A percentile compares a stretch with the other conserved stretches of the same genome.
These are phyloP conservation scores for Cladosporium velox DNA, from an alignment of 2,329 filamentous ascomycete genomes.

Conservation along the genomic window DNA sequence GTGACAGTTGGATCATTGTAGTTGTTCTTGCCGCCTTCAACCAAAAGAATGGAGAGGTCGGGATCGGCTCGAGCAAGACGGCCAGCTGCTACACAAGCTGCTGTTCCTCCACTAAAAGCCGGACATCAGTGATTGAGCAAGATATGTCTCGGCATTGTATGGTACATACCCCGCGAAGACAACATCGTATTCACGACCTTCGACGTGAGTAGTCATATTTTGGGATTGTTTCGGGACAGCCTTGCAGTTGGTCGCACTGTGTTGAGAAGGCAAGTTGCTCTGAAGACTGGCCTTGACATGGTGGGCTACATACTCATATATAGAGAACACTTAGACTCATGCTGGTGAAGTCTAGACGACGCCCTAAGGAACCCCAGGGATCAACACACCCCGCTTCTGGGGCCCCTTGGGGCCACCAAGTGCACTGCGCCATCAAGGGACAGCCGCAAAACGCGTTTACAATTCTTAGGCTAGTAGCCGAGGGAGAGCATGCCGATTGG, in stretches of 20 bases:
- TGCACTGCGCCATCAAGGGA: neutral
- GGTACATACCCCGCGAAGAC: constrained; percentile 5
- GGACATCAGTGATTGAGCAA: neutral
- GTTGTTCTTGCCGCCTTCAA: constrained; percentile 57
- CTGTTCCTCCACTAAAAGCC: constrained; percentile 43
- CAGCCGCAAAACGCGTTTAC: neutral
- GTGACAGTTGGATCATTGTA: constrained; percentile 51
- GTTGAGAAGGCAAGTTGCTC: neutral
- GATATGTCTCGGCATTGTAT: neutral
- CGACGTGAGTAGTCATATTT: constrained; percentile 9
- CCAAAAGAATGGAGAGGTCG: constrained; percentile 51
- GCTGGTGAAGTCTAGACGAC: neutral
- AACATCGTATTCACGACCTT: constrained; percentile 15
- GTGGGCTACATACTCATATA: neutral
- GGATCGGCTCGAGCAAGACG: constrained; percentile 55
- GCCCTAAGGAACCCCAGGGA: neutral
- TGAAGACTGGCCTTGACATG: neutral
- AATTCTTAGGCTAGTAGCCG: neutral
- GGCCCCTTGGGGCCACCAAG: neutral
- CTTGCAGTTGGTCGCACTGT: neutral
- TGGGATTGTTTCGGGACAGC: neutral
- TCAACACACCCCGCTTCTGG: neutral
- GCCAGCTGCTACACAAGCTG: constrained; percentile 52
- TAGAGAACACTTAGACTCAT: neutral
- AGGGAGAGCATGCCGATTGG: neutral